Conservation (phyloP, 768 basidiomycete genomes). For the Leccinum longicurvipes region DNA sequence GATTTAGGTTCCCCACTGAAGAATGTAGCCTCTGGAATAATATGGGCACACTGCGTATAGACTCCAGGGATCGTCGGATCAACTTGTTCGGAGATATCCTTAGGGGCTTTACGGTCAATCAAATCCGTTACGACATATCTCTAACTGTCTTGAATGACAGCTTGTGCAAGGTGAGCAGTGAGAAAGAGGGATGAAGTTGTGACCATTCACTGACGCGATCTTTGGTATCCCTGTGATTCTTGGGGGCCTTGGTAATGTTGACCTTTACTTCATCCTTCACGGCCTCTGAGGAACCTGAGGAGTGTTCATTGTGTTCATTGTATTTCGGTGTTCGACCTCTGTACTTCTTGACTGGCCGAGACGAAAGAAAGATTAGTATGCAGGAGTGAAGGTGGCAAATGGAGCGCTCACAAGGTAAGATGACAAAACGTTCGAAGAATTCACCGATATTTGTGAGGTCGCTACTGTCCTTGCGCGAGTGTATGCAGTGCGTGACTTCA, state of each 20-base stretch:
- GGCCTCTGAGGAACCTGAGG: neutral
- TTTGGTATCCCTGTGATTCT: neutral
- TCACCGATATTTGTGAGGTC: neutral
- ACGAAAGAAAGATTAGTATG: neutral
- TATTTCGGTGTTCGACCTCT: neutral
- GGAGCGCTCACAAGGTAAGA: neutral
- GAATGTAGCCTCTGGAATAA: neutral
- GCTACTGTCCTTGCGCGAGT: neutral
- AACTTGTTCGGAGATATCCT: neutral
- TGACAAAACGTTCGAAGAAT: constrained; percentile 4
- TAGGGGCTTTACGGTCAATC: neutral
- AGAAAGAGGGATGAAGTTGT: neutral
- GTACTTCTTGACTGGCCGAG: neutral
- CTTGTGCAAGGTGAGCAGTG: neutral
- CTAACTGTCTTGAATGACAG: neutral
- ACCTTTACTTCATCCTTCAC: neutral
- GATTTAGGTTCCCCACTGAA: neutral
- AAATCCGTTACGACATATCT: neutral
- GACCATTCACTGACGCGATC: neutral
- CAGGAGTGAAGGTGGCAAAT: neutral
- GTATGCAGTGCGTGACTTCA: constrained; percentile 6
- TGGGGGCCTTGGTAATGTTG: neutral
- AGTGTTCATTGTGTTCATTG: neutral
- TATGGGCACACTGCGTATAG: neutral
- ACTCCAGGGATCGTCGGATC: neutral